Base-by-base conservation (phyloP, 345 rosid species). In the Nasturtium officinale region DNA sequence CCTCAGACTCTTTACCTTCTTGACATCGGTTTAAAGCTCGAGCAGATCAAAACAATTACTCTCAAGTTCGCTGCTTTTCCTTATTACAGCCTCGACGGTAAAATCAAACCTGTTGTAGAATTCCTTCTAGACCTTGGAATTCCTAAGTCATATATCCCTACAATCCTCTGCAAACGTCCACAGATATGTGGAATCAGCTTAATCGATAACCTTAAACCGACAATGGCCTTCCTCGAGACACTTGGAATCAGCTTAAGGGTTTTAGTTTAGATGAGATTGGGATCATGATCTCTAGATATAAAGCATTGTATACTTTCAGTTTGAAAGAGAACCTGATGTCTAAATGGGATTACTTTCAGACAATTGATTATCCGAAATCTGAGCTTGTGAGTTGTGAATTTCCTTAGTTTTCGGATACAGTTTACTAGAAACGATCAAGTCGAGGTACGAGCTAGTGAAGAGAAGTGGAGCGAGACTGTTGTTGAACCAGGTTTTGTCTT, bases 321-420 rank as follows among this genome's bases (percentile, higher is more conserved):
- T 82, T 93, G 87, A 79, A 63, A 25, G 88, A 77, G 58, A 93
- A 90, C 67, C 38, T 93, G 87, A 79, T 71, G 48, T 91, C 90
- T 3, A 93, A 93, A 77, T 93, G 98, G 98, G 92, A 93, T 42
- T 93, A 85, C 79, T 93, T 87, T 85, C 78, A 87, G 78, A 90
- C 89, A 33, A 89, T 86, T 96, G 97, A 86, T 65, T 93, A 89
- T 79, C 77, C 89, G 2, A 86, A 72, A 18, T 76, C 87, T 3
- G 97, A 90, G 79, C 94, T 93, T 2, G 87, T 90, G 25, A 90
- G n/a, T n/a, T n/a, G n/a, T n/a, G n/a, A 90, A 73, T 90, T 90
- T 59, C 98, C 96, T 29, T 93, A 93, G 72, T 93, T 84, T 93
- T 93, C 12, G 96, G 98, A 54, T 93, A 90, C 62, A 93, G 93